Evolutionary conservation across 2,329 filamentous ascomycete species (phyloP).

Genomic region (Pseudogymnoascus sp.): DNA sequence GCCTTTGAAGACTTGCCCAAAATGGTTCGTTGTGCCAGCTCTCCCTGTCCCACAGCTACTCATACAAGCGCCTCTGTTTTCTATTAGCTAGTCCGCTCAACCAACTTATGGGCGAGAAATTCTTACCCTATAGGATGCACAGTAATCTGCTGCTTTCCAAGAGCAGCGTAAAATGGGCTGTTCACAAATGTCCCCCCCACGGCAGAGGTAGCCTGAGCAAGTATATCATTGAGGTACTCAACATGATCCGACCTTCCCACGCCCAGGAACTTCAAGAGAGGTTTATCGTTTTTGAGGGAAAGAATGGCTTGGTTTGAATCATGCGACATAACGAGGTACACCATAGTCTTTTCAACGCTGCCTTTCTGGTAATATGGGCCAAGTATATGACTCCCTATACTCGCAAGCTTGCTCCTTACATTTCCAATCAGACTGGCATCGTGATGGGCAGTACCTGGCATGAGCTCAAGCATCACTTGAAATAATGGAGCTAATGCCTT

Average conservation of each 20-base stretch:
- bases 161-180: conserved; percentile 47
- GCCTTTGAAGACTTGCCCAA: conserved; percentile 51
- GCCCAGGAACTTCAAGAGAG: conserved; percentile 50
- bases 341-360: conserved; percentile 50
- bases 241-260: conserved; percentile 48
- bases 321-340: conserved; percentile 60
- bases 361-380: conserved; percentile 49
- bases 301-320: conserved; percentile 47
- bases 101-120: background rate
- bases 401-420: conserved; percentile 39
- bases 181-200: conserved; percentile 53
- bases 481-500: conserved; percentile 47
- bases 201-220: conserved; percentile 45
- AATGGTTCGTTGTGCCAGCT: conserved; percentile 52
- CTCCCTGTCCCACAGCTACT: conserved; percentile 47
- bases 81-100: conserved; percentile 17
- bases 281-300: conserved; percentile 50
- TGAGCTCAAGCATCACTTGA: conserved; percentile 46
- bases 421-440: conserved; percentile 34
- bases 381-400: conserved; percentile 44
- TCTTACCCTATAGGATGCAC: conserved; percentile 56
- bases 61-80: conserved; percentile 52
- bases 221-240: conserved; percentile 41
- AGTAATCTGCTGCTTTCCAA: conserved; percentile 50
- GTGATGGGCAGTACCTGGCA: conserved; percentile 39